Base-by-base conservation (phyloP, 306 rosid species). In the Delonix regia region DNA sequence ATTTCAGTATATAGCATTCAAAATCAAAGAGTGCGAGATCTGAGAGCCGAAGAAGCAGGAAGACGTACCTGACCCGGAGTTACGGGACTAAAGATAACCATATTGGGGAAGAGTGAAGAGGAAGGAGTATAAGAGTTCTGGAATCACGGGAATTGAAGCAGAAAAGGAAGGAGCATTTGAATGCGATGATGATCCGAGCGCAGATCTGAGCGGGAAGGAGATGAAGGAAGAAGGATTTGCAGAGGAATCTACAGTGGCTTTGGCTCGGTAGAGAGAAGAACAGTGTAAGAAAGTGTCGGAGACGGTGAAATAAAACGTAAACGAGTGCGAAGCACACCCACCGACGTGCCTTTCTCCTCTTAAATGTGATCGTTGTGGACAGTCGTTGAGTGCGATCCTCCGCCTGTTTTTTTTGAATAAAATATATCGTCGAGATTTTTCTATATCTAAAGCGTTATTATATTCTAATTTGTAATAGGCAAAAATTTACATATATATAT, bases 11-110 rank as follows among this genome's bases (percentile, higher is more conserved):
- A 38, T 9, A 65, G 15, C 74, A 14, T 70, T 53, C n/a, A 18
- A 19, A 63, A 63, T 18, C 11, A 59, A 45, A 57, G 30, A 57
- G 68, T 18, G 85, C 75, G 71, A 74, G 87, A 90, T 87, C 92
- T 76, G 71, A 44, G 59, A 73, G 48, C 38, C 24, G 51, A 18
- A 47, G 62, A 33, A 65, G 67, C 56, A 66, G 38, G 73, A 71
- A 33, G 8, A 83, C 75, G 81, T 74, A 92, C 98, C 98, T 94
- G 98, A 45, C 91, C 97, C 78, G 90, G 92, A 81, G 97, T 89
- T 10, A 94, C 77, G 16, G 94, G 92, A 77, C 90, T 75, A 28
- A 79, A 70, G 78, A 89, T 82, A 69, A 75, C 75, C 97, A 94
- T 94, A 75, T 81, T 7, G 72, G 6, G 5, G 19, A 60, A 51